These are phyloP conservation scores for Cercospora berteroae DNA, from an alignment of 2,329 filamentous ascomycete genomes.

Conservation along the genomic window DNA sequence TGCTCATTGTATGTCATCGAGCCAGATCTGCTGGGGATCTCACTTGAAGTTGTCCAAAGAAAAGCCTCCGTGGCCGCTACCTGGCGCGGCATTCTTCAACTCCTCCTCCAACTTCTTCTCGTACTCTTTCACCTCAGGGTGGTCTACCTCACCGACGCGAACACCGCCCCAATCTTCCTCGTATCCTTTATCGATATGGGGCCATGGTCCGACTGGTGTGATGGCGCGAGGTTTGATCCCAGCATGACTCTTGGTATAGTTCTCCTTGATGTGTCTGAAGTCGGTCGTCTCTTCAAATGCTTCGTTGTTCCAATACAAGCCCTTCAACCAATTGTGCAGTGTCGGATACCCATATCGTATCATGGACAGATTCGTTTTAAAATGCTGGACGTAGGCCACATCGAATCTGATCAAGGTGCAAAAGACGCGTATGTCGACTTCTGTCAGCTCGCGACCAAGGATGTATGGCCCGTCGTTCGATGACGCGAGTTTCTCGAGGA, in stretches of 20 bases:
- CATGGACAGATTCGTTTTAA: constrained; percentile 64
- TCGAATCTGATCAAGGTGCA: constrained; percentile 61
- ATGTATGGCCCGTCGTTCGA: constrained; percentile 55
- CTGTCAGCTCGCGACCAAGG: constrained; percentile 56
- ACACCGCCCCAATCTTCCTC: constrained; percentile 52
- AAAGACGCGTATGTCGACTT: constrained; percentile 59
- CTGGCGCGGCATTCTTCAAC: neutral
- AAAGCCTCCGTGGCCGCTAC: constrained; percentile 1
- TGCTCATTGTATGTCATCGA: neutral
- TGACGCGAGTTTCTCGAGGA: constrained; percentile 52
- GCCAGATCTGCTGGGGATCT: neutral
- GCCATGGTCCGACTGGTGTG: constrained; percentile 62
- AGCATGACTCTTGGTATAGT: constrained; percentile 60
- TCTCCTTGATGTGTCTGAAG: constrained; percentile 68
- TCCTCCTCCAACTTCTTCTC: constrained; percentile 31
- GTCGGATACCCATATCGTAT: constrained; percentile 59
- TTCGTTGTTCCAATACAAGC: constrained; percentile 56
- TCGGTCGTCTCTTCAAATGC: constrained; percentile 60
- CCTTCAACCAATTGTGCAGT: constrained; percentile 60
- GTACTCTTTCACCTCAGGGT: constrained; percentile 41
- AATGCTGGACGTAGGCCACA: constrained; percentile 62
- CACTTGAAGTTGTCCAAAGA: constrained; percentile 12
- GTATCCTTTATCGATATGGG: constrained; percentile 55
- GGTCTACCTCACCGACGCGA: constrained; percentile 48
- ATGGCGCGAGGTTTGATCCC: constrained; percentile 62